Base-by-base conservation (phyloP, 257 asterid genomes). In the Echium plantagineum region DNA sequence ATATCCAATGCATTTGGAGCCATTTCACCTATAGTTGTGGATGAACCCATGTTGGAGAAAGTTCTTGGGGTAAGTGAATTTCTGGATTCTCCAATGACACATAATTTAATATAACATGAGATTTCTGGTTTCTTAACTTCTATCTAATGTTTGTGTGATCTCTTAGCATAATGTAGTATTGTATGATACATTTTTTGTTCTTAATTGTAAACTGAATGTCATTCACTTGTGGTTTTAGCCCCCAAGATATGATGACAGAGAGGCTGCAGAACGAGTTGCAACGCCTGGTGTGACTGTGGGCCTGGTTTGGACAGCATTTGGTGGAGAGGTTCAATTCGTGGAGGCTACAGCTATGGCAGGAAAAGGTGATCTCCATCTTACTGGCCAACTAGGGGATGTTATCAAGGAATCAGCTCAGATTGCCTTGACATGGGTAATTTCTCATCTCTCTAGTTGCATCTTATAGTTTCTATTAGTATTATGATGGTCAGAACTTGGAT, bases 381-480 rank as follows among this genome's bases (percentile, higher is more conserved):
- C 99, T 2, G 99, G 97, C 69, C 99, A 89, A 77, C 97, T 93
- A 61, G 97, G 97, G 74, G 97, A 86, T 66, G 95, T 93, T 58
- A 89, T 89, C 67, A 93, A 93, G 72, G 99, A 93, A 79, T 93
- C 99, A 28, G 99, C 99, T 52, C 97, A 86, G 81, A 93, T 89
- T 74, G 99, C 99, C 62, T 66, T 93, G 75, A 93, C 99, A 63
- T 93, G 97, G 99, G 99, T 93, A 89, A 79, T 26, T 55, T 46
- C 15, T 24, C 58, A 21, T 52, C 56, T 49, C 53, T 51, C 26
- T 51, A 21, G 12, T 65, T 65, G 56, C 16, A 42, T 52, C 53
- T 26, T 26, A 7, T 52, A n/a, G 22, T 12, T 9, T 54, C 16
- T 47, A 55, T 24, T 15, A 18, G 56, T 21, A 22, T 15, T 46